Evolutionary conservation across 805 yeast species (phyloP), one percentile per base, ranked within the genome.

Genomic region (Starmerella kuoi): DNA sequence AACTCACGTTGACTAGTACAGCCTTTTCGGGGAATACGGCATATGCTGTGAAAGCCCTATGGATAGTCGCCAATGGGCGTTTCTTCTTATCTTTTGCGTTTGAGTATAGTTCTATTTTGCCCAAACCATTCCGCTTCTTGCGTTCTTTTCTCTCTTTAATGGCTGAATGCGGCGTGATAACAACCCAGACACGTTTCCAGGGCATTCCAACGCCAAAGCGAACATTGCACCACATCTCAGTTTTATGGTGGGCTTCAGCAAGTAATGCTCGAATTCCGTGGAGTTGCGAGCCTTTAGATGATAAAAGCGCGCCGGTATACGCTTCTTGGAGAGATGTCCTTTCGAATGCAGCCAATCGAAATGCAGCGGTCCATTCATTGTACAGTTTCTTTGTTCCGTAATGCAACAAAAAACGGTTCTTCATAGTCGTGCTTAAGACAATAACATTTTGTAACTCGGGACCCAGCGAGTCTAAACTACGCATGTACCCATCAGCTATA

Each of bases 121-220:
- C 95, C 12, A 52, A 45, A 3, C 52, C 49, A 7, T 72, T 67
- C 32, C 58, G 54, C 25, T 18, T 27, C 37, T 61, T 61, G 46
- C 49, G 67, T 51, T 60, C 69, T 50, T 54, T 62, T 60, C 63
- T 72, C 58, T 55, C 63, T 57, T 66, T 53, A 31, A 53, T 41
- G 55, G 62, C 49, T 60, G 76, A 54, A 56, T 30, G 65, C 50
- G 53, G 86, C 65, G 51, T 87, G 43, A 88, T 73, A 9, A 87
- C 95, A 2, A 94, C 88, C 65, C 74, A 91, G 57, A 95, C 88
- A 45, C 94, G 72, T 57, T 79, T 82, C 96, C 96, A 91, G 1
- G 96, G 95, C 94, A 85, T 84, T 20, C 98, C 98, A 8, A 91
- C 74, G 17, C 98, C 97, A 61, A 88, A 91, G 50, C 97, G 70